phyloP scores from a whole-genome alignment of 1,139 yeast species.

The Taiozyma sp. region DNA sequence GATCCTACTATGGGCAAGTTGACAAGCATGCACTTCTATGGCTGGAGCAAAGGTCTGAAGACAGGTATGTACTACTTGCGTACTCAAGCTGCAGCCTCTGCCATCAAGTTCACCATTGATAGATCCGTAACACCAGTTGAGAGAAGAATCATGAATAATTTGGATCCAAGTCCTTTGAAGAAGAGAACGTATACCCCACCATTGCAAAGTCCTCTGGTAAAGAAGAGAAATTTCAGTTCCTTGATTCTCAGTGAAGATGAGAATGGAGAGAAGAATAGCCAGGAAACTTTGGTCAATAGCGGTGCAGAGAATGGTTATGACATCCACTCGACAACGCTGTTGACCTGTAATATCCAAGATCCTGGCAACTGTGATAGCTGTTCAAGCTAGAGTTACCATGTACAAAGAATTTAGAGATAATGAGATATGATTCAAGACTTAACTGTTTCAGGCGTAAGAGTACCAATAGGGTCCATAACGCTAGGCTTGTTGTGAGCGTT shows the following conservation, averaged over 20 bases:
- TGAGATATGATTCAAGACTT: not conserved
- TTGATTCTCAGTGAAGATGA: not conserved
- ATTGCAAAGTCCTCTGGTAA: not conserved
- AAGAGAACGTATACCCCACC: conserved; percentile 6
- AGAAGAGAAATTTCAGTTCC: not conserved
- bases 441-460: not conserved
- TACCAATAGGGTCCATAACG: too few relatives aligned
- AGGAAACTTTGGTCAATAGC: not conserved
- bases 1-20: conserved; percentile 90
- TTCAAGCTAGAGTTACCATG: conserved; percentile 8
- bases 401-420: not conserved
- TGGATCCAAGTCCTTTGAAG: not conserved
- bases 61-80: conserved; percentile 97
- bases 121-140: conserved; percentile 26
- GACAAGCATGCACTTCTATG: conserved; percentile 95
- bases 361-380: conserved; percentile 20
- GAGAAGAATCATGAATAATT: not conserved
- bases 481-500: too few relatives aligned
- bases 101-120: conserved; percentile 89
- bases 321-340: conserved; percentile 12
- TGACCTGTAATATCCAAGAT: conserved; percentile 12
- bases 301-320: conserved; percentile 4
- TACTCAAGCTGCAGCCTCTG: conserved; percentile 94
- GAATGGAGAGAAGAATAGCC: not conserved
- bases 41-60: conserved; percentile 95